A percentile compares a stretch with the other conserved stretches of the same genome.
These are phyloP conservation scores for Haplosporangium gracile DNA, from an alignment of 192 early-diverging fungal genomes.

Conservation along the genomic window DNA sequence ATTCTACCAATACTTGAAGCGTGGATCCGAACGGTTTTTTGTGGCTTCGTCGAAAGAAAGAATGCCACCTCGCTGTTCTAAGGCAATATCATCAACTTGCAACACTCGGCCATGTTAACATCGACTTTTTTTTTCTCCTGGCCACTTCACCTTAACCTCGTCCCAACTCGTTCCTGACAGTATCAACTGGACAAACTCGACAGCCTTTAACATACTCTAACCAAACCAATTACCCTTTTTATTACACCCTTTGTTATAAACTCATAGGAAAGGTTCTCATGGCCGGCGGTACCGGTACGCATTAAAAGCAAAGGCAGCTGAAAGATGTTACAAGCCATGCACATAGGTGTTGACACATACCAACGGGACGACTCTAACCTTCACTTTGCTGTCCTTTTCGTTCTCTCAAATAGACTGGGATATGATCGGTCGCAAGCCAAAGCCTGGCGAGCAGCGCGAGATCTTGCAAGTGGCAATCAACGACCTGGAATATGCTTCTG, in stretches of 20 bases:
- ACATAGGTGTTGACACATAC: not conserved
- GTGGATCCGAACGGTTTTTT: not conserved
- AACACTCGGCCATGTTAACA: not conserved
- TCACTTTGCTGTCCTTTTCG: not conserved
- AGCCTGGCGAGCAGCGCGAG: slow-evolving; percentile 46
- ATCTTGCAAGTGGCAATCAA: slow-evolving; percentile 10
- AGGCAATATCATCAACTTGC: not conserved
- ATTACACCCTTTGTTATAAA: not conserved
- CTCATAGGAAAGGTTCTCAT: slow-evolving; percentile 50
- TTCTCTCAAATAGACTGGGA: slow-evolving; percentile 41
- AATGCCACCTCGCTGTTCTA: not conserved
- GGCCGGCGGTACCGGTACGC: slow-evolving; percentile 43
- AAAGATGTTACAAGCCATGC: not conserved
- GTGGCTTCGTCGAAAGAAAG: not conserved
- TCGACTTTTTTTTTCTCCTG: not conserved
- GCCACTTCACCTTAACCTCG: not conserved
- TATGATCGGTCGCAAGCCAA: slow-evolving; percentile 56
- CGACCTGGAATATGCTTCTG: not conserved
- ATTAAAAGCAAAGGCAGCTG: not conserved
- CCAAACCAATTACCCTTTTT: not conserved
- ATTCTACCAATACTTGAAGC: not conserved
- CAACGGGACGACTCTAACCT: not conserved
- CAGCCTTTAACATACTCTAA: not conserved
- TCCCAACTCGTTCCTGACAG: not conserved
- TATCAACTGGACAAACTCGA: not conserved